phyloP scores from a whole-genome alignment of 2,329 filamentous ascomycete species.

The Orbilia blumenaviensis region DNA sequence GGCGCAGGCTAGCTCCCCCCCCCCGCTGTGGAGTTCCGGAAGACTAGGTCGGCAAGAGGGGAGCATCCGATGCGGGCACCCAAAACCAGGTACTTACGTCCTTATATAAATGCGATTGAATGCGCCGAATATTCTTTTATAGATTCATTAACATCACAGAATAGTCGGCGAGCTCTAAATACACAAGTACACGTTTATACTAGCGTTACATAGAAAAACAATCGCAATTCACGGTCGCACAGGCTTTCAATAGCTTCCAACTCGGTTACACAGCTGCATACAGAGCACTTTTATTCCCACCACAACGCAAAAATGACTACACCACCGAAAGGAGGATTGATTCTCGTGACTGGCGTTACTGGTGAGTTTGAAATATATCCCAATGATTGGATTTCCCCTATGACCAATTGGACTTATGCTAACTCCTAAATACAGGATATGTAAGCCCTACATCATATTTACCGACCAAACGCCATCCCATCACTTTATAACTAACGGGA shows the following conservation, averaged over 20 bases:
- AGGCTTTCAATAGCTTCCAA: too few species aligned
- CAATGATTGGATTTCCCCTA: background rate
- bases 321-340: slow-evolving; percentile 47
- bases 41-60: slow-evolving; percentile 5
- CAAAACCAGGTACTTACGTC: background rate
- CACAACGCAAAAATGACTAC: slow-evolving; percentile 51
- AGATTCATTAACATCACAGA: too few species aligned
- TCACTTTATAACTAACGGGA: too few species aligned
- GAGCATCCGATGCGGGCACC: background rate
- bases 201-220: background rate
- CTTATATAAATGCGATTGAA: slow-evolving; percentile 5
- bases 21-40: slow-evolving; percentile 12
- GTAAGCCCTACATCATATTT: background rate
- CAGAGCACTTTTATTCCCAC: background rate
- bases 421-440: slow-evolving; percentile 21
- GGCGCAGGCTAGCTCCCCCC: background rate
- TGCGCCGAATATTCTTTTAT: too few species aligned
- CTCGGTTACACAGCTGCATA: background rate
- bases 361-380: slow-evolving; percentile 7
- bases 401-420: background rate
- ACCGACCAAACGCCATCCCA: background rate
- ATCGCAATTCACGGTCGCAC: background rate
- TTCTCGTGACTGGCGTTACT: slow-evolving; percentile 51
- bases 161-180: too few species aligned
- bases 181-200: too few species aligned